Percentiles rank a stretch among this genome's conserved stretches.
These are phyloP conservation scores for Trichomonascus vanleenenianus DNA, from an alignment of 805 yeast species.

Conservation along the genomic window DNA sequence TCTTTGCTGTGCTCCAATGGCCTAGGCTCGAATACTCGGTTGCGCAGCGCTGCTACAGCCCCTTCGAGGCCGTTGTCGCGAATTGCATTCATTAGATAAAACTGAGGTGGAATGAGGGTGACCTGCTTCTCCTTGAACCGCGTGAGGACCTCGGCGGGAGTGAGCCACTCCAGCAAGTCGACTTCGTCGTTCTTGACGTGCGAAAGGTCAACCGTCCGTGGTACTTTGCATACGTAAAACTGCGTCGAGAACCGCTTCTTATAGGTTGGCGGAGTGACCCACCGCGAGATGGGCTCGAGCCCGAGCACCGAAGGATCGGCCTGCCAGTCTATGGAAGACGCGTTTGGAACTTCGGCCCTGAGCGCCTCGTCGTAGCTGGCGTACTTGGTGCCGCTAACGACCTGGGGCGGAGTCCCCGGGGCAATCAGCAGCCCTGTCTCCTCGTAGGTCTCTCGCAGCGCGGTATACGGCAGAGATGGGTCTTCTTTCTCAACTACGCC, in stretches of 20 bases:
- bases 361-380: slow-evolving; percentile 8
- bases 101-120: slow-evolving; percentile 27
- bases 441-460: slow-evolving; percentile 27
- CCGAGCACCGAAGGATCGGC: slow-evolving; percentile 3
- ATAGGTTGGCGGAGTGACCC: slow-evolving; percentile 25
- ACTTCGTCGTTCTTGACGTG: slow-evolving; percentile 11
- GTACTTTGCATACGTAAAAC: slow-evolving; percentile 18
- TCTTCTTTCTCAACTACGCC: slow-evolving; percentile 25
- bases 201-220: slow-evolving; percentile 9
- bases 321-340: slow-evolving; percentile 7
- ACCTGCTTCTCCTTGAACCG: slow-evolving; percentile 17
- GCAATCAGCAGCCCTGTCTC: slow-evolving; percentile 26
- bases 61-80: slow-evolving; percentile 9
- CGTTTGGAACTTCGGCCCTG: slow-evolving; percentile 5
- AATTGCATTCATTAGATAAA: slow-evolving; percentile 18
- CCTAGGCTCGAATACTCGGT: slow-evolving; percentile 18
- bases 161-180: slow-evolving; percentile 21
- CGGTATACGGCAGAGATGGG: slow-evolving; percentile 20
- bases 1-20: slow-evolving; percentile 7
- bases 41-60: slow-evolving; percentile 8
- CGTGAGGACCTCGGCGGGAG: slow-evolving; percentile 19
- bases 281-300: slow-evolving; percentile 16
- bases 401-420: slow-evolving; percentile 10
- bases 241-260: slow-evolving; percentile 24
- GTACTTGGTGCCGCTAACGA: slow-evolving; percentile 4